Conservation (phyloP, 139 green algal genomes). For the Coelastrella sp. region DNA sequence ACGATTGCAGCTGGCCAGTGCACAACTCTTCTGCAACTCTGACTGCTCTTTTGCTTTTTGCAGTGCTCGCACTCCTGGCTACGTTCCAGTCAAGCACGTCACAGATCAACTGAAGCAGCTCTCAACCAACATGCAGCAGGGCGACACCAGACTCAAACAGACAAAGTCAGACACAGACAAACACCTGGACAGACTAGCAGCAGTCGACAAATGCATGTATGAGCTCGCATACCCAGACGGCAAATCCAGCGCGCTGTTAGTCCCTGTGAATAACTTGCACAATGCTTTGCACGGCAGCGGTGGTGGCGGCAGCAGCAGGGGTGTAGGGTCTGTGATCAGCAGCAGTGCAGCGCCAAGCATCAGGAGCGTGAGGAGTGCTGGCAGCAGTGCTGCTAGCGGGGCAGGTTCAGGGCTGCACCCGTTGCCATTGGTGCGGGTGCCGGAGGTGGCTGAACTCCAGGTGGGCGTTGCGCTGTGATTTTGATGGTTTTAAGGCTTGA, state of each 20-base stretch:
- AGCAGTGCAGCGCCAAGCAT: neutral
- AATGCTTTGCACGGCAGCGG: too few relatives aligned
- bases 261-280: neutral
- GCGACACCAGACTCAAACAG: neutral
- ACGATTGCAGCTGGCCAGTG: too few relatives aligned
- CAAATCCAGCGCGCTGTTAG: neutral
- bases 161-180: neutral
- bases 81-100: conserved; percentile 29
- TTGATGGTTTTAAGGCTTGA: neutral
- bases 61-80: conserved; percentile 19
- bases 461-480: neutral
- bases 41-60: too few relatives aligned
- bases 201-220: conserved; percentile 2
- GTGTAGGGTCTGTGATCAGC: neutral
- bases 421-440: conserved; percentile 13
- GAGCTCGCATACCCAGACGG: conserved; percentile 1
- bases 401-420: neutral
- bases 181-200: neutral
- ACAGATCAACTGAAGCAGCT: conserved; percentile 14
- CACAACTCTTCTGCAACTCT: neutral
- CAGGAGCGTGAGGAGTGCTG: neutral
- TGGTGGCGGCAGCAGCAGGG: neutral
- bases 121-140: neutral
- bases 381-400: conserved; percentile 24
- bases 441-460: conserved; percentile 20